Percentiles rank a stretch among this genome's conserved stretches.
Conservation (phyloP, 1,284 basidiomycete species). For the Vanrija pseudolonga region DNA sequence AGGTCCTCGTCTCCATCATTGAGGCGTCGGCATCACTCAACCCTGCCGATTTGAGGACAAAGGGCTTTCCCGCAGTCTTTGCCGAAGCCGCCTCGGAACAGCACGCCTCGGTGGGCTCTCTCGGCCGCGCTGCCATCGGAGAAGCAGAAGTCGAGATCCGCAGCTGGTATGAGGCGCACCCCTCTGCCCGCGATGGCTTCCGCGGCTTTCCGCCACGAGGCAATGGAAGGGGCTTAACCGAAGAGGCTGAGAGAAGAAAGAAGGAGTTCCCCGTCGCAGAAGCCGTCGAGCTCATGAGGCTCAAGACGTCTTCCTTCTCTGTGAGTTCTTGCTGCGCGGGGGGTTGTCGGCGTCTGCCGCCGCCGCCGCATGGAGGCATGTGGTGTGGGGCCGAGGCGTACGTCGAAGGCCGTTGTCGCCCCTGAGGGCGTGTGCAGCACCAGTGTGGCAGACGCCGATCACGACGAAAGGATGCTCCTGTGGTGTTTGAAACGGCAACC, state of each 20-base stretch:
- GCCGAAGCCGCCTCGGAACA: slow-evolving; percentile 44
- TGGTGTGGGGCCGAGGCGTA: no score
- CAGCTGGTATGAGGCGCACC: slow-evolving; percentile 63
- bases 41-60: slow-evolving; percentile 66
- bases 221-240: slow-evolving; percentile 29
- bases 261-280: slow-evolving; percentile 30
- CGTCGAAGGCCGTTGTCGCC: neutral
- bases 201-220: slow-evolving; percentile 31
- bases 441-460: neutral
- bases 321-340: slow-evolving; percentile 26
- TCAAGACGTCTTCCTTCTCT: slow-evolving; percentile 40
- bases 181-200: slow-evolving; percentile 21
- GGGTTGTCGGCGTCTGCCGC: neutral
- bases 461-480: neutral
- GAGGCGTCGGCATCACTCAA: slow-evolving; percentile 66
- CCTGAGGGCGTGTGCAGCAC: neutral
- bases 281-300: slow-evolving; percentile 42
- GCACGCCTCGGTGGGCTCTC: slow-evolving; percentile 45
- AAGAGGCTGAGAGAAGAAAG: neutral
- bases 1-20: slow-evolving; percentile 73
- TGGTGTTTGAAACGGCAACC: no score
- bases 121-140: slow-evolving; percentile 83
- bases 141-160: slow-evolving; percentile 87
- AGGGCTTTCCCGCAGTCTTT: slow-evolving; percentile 65
- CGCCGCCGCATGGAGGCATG: no score